phyloP scores from a whole-genome alignment of 306 rosid genomes.

The Parietaria judaica region DNA sequence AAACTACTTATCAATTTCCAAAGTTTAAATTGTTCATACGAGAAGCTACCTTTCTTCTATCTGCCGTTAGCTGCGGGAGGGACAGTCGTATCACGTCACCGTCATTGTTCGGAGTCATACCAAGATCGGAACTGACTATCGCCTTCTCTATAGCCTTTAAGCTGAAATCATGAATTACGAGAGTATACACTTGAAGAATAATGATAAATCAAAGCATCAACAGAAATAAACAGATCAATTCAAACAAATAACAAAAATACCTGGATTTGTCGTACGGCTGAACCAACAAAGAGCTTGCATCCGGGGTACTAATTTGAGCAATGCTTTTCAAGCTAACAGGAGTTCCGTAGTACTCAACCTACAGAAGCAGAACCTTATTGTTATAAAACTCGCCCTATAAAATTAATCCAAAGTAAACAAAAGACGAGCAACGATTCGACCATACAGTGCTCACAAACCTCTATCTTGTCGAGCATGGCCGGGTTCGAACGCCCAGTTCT shows the following conservation, averaged over 20 bases:
- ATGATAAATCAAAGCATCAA: background rate
- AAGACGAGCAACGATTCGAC: background rate
- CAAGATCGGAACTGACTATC: slow-evolving; percentile 74
- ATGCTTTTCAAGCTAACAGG: slow-evolving; percentile 92
- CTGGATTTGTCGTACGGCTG: slow-evolving; percentile 95
- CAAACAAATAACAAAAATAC: slow-evolving; percentile 29
- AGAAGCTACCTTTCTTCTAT: slow-evolving; percentile 77
- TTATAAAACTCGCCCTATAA: slow-evolving; percentile 3
- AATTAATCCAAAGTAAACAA: background rate
- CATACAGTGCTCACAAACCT: slow-evolving; percentile 35
- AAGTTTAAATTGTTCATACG: slow-evolving; percentile 2
- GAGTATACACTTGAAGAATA: background rate
- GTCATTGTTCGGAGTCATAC: slow-evolving; percentile 92
- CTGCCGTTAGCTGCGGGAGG: slow-evolving; percentile 81
- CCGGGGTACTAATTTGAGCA: slow-evolving; percentile 95
- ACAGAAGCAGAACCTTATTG: slow-evolving; percentile 22
- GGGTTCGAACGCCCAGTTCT: slow-evolving; percentile 90
- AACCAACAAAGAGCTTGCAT: slow-evolving; percentile 71
- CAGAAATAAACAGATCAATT: background rate
- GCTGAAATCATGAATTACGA: slow-evolving; percentile 29
- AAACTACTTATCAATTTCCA: background rate
- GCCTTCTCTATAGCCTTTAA: slow-evolving; percentile 95
- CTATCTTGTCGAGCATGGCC: slow-evolving; percentile 84
- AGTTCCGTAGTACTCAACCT: slow-evolving; percentile 94
- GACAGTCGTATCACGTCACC: slow-evolving; percentile 78